Percentiles rank a stretch among this genome's conserved stretches.
Conservation (phyloP, 2,329 filamentous ascomycete genomes). For the Elsinoe perseae region DNA sequence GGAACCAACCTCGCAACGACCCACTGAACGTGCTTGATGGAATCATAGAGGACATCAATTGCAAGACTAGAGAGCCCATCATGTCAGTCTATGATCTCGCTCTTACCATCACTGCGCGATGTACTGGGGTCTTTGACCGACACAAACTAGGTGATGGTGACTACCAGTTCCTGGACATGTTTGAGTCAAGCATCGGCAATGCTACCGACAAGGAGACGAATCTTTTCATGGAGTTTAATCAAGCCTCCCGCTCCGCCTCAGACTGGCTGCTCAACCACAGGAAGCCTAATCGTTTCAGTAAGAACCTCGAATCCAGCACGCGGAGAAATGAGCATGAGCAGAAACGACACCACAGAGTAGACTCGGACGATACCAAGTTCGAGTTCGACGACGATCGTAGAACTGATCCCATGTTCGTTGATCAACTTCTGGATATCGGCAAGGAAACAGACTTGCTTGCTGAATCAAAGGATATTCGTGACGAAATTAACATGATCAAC, state of each 20-base stretch:
- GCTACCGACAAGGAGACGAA: slow-evolving; percentile 35
- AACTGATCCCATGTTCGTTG: slow-evolving; percentile 35
- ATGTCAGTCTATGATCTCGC: slow-evolving; percentile 56
- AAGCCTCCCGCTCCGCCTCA: slow-evolving; percentile 50
- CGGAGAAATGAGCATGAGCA: slow-evolving; percentile 18
- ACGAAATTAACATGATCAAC: slow-evolving; percentile 57
- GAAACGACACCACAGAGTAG: slow-evolving; percentile 13
- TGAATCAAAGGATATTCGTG: slow-evolving; percentile 60
- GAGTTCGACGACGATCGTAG: slow-evolving; percentile 13
- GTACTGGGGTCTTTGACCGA: slow-evolving; percentile 52
- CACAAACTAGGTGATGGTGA: slow-evolving; percentile 45
- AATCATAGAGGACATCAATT: slow-evolving; percentile 58
- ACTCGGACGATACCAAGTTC: slow-evolving; percentile 17
- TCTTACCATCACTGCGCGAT: slow-evolving; percentile 53
- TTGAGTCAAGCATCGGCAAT: slow-evolving; percentile 54
- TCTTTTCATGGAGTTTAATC: slow-evolving; percentile 54
- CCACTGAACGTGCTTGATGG: slow-evolving; percentile 56
- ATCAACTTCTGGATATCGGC: slow-evolving; percentile 52
- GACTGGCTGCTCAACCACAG: slow-evolving; percentile 47
- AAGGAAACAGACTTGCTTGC: slow-evolving; percentile 53
- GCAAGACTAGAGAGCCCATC: slow-evolving; percentile 53
- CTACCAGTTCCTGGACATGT: slow-evolving; percentile 57
- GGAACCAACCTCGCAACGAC: slow-evolving; percentile 54
- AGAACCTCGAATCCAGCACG: slow-evolving; percentile 23
- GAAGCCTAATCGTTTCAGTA: slow-evolving; percentile 25